phyloP scores from a whole-genome alignment of 257 asterid genomes.

The Asclepias syriaca region DNA sequence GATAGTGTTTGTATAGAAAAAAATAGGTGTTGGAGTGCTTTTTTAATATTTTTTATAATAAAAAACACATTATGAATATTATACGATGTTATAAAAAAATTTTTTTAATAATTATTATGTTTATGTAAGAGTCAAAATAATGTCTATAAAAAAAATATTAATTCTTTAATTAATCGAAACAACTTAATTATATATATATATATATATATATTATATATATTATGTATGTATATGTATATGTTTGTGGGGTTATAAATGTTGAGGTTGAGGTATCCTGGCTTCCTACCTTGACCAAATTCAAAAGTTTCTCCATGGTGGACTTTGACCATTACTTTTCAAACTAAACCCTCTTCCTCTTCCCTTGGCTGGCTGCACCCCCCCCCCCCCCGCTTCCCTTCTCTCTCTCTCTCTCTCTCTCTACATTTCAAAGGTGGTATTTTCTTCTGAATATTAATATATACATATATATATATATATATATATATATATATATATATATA shows the following conservation, averaged over 20 bases:
- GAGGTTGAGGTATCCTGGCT: constrained; percentile 10
- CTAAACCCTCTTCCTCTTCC: background rate
- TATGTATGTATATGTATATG: background rate
- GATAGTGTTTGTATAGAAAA: no score
- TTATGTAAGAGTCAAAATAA: no score
- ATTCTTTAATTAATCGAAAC: no score
- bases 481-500: background rate
- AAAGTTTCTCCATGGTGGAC: constrained; percentile 24
- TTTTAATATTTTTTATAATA: no score
- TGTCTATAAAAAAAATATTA: no score
- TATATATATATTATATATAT: no score
- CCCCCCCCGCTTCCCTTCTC: no score
- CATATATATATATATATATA: background rate
- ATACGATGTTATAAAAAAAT: no score
- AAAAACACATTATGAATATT: no score
- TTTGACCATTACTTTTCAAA: constrained; percentile 36
- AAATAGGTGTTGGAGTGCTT: no score
- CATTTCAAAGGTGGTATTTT: background rate
- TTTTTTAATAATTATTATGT: no score
- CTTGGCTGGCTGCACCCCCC: background rate
- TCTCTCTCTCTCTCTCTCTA: background rate
- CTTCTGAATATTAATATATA: background rate
- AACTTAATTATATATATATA: no score
- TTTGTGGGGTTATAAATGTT: background rate
- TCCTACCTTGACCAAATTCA: constrained; percentile 59